phyloP scores from a whole-genome alignment of 164 flowering plant genomes.

The Malania oleifera region DNA sequence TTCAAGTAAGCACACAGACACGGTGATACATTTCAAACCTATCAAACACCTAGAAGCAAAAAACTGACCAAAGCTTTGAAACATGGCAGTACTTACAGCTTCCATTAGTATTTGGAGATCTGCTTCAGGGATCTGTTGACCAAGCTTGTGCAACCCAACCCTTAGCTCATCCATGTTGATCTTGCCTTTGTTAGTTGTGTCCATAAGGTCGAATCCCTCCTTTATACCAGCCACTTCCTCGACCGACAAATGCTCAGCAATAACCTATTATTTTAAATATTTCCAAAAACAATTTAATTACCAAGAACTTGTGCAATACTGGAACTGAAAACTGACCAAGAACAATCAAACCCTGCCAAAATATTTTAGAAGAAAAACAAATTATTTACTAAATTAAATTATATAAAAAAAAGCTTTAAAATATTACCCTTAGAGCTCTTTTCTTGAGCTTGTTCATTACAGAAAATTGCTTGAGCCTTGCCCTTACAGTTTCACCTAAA shows the following conservation, averaged over 20 bases:
- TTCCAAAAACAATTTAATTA: neutral
- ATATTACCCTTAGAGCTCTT: conserved; percentile 81
- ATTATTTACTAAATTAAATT: neutral
- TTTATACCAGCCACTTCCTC: conserved; percentile 12
- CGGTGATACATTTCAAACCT: too few species aligned
- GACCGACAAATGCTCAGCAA: conserved; percentile 10
- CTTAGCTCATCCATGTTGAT: conserved; percentile 12
- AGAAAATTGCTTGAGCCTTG: conserved; percentile 89
- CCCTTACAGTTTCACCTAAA: conserved; percentile 82
- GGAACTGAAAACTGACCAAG: neutral
- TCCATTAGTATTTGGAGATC: conserved; percentile 63
- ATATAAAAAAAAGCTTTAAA: neutral
- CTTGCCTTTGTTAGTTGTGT: conserved; percentile 8
- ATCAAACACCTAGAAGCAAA: too few species aligned
- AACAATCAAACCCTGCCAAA: neutral
- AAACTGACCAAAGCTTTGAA: neutral
- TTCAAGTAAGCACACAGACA: neutral
- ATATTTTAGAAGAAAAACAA: neutral
- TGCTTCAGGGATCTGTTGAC: conserved; percentile 25
- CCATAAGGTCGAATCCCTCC: conserved; percentile 10
- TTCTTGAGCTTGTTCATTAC: conserved; percentile 94
- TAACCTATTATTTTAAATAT: conserved; percentile 5
- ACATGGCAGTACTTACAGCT: conserved; percentile 40
- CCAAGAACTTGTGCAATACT: neutral
- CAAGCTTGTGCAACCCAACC: conserved; percentile 9